Base-by-base conservation (phyloP, 108 stramenopile species). In the Stephanodiscus triporus region DNA sequence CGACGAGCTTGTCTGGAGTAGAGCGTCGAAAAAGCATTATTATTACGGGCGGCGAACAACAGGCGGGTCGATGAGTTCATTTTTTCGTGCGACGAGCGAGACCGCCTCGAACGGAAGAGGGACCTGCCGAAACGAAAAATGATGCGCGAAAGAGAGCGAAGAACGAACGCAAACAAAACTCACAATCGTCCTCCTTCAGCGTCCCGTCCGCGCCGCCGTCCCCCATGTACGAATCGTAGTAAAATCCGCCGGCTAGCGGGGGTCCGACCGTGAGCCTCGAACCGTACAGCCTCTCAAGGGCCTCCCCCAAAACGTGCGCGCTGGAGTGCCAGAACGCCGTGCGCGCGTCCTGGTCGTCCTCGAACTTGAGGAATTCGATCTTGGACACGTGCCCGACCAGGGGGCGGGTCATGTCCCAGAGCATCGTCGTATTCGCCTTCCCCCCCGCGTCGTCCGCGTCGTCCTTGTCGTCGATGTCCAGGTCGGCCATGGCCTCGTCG, bases 141-240 rank as follows among this genome's bases (percentile, higher is more conserved):
- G 36, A 57, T 1, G 68, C 17, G 48, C 26, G 34, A 60, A 17
- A 63, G 56, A 38, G 45, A 68, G 37, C 50, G 32, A 55, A 23
- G 32, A 34, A 23, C 26, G 1, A 38, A 20, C 45, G 55, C 32
- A 54, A 11, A 23, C 2, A 54, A 7, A 29, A 88, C 89, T 89
- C 86, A 86, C 94, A 95, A 83, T 98, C 97, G 54, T 96, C 95
- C 68, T 98, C 97, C 59, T 81, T 81, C 9, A 97, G 75, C 8
- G 95, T 76, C 66, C 89, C 85, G 54, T 76, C 84, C 13, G 61
- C 40, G 30, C 55, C 64, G 16, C 66, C 58, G 34, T 73, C 78
- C 26, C 99, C 99, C 96, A 99, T 97, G 90, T 95, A 99, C 50
- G 95, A 92, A 88, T 99, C 99, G 73, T 99, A 99, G 71, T 98